Conservation (phyloP, 2,329 filamentous ascomycete species). For the Neonectria sp. region DNA sequence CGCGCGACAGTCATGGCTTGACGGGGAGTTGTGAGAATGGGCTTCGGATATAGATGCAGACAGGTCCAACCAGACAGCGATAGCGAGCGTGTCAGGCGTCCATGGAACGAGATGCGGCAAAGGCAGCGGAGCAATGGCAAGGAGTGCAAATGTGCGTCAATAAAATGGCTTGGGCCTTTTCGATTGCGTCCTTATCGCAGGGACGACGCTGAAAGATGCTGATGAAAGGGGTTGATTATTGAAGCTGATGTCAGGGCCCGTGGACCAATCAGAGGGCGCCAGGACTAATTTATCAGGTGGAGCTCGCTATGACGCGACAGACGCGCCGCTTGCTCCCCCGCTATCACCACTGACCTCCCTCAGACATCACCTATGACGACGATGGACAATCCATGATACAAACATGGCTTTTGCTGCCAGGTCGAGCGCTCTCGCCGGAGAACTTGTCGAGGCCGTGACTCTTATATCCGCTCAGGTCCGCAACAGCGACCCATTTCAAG, state of each 20-base stretch:
- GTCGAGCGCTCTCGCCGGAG: slow-evolving; percentile 76
- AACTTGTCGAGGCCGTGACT: slow-evolving; percentile 78
- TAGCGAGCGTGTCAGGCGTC: slow-evolving; percentile 31
- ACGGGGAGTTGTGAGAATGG: slow-evolving; percentile 14
- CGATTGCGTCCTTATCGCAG: slow-evolving; percentile 3
- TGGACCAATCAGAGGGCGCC: slow-evolving; percentile 38
- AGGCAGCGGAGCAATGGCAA: not conserved
- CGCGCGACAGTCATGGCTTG: slow-evolving; percentile 84
- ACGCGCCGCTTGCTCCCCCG: slow-evolving; percentile 38
- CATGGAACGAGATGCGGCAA: slow-evolving; percentile 30
- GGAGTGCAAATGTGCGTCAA: not conserved
- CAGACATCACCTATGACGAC: slow-evolving; percentile 14
- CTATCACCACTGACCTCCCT: slow-evolving; percentile 30
- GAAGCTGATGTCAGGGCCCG: slow-evolving; percentile 42
- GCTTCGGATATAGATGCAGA: slow-evolving; percentile 12
- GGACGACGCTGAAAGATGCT: slow-evolving; percentile 25
- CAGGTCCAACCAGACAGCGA: slow-evolving; percentile 16
- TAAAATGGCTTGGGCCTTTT: not conserved
- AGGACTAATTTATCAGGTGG: slow-evolving; percentile 28
- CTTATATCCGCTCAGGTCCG: slow-evolving; percentile 68
- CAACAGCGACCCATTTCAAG: slow-evolving; percentile 14
- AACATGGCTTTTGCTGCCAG: slow-evolving; percentile 80
- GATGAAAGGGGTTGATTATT: slow-evolving; percentile 41
- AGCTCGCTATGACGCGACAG: slow-evolving; percentile 40
- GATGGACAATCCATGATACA: slow-evolving; percentile 34